Base-by-base conservation (phyloP, 495 filamentous ascomycete genomes). In the Penicillium coprophilum region DNA sequence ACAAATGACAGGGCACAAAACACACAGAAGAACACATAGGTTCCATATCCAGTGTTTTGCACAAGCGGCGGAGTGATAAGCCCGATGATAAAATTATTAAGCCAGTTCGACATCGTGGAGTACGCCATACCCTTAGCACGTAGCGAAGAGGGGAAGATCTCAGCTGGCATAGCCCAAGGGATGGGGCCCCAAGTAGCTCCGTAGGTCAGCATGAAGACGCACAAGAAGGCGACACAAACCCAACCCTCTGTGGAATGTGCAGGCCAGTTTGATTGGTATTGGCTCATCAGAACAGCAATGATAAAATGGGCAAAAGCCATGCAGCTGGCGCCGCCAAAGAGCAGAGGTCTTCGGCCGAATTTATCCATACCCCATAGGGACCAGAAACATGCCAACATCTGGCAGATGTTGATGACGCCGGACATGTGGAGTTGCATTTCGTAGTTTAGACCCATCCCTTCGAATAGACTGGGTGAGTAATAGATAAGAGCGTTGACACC, bases 351-450 rank as follows among this genome's bases (percentile, higher is more conserved):
- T 19, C 71, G 59, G 24, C 71, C 71, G 27, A 74, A 66, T 20
- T 19, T 36, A 13, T 75, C 72, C 61, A 75, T 68, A 3, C 63
- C 66, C 60, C 60, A 69, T 2, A 73, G 40, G 31, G 61, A 64
- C 17, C 50, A 56, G 4, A 59, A 45, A 5, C 67, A 65, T 19
- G 65, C 72, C 12, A 71, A 56, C 12, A 75, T 53, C 41, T 82
- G 77, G 21, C 70, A 68, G 39, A 80, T 61, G 52, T 81, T 81
- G 6, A 77, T 61, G 11, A 82, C 72, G 9, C 79, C 80, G 15
- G 75, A 78, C 63, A 81, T 72, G 50, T 70, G 71, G 13, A 80
- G 64, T 45, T 73, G 71, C 71, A 79, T 79, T 13, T 63, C 61
- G 58, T 78, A 71, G 46, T 73, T 53, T 12, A 80, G 65, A 6